Evolutionary conservation across 805 yeast genomes (phyloP), one percentile per base, ranked within the genome.

Genomic region (Suhomyces kilbournensis): DNA sequence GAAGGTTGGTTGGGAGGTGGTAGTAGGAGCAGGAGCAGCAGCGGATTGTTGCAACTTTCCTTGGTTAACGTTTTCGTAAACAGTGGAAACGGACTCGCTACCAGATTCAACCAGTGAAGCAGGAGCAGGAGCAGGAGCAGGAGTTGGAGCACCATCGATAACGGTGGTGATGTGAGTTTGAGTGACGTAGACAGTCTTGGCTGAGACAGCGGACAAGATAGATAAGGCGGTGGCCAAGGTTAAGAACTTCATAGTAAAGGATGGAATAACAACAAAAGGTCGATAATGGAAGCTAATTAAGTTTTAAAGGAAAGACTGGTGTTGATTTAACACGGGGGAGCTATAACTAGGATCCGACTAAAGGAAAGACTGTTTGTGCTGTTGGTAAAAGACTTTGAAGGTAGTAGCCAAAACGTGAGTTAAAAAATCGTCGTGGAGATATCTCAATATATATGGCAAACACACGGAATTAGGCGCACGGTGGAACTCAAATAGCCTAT

Each of bases 111-210:
- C 45, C 30, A 42, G 30, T 20, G 45, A 42, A 23, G 44, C 51
- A 53, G 56, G 35, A 28, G 62, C 39, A 39, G 59, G 19, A 44
- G 57, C 46, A 19, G 52, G 51, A 42, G 55, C 53, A 9, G 54
- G 63, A 65, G 28, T 62, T 35, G 52, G 44, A 44, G 35, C 50
- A 40, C 20, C 43, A 20, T 38, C 52, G 45, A 59, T 64, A 7
- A 65, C 66, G 44, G 74, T 68, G 30, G 60, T 56, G 47, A 60
- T 53, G 54, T 62, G 66, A 51, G 60, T 55, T 17, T 64, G 56
- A 28, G 75, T 70, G 51, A 68, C 71, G 48, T 52, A 61, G 26
- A 62, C 63, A 17, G 65, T 60, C 34, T 60, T 48, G 20, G 71
- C 69, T n/a, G 59, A 46, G 12, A 59, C 66, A 26, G 56, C 34